A percentile compares a stretch with the other conserved stretches of the same genome.
Conservation (phyloP, 305 asterid species). For the Fraxinus velutina region DNA sequence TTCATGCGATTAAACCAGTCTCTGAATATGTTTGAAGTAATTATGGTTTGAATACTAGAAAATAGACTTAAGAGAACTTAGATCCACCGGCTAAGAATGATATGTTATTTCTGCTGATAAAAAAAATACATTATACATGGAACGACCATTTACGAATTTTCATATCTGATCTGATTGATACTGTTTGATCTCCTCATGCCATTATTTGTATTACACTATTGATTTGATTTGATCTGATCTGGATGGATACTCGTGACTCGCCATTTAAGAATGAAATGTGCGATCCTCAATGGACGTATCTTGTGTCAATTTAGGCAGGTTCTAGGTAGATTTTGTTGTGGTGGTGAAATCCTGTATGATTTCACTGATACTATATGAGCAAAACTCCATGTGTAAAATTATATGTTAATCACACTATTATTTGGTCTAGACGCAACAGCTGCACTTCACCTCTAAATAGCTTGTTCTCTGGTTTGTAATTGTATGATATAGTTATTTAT, state of each 20-base stretch:
- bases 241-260: background rate
- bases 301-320: slow-evolving; percentile 1
- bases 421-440: background rate
- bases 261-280: background rate
- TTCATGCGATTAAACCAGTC: background rate
- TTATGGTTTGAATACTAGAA: background rate
- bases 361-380: background rate
- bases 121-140: background rate
- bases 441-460: background rate
- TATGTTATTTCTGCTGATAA: background rate
- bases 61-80: background rate
- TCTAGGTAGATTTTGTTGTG: background rate
- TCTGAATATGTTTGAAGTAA: background rate
- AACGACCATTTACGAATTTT: background rate
- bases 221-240: slow-evolving; percentile 13
- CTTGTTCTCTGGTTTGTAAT: background rate
- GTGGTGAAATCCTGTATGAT: background rate
- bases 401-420: background rate
- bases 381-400: background rate
- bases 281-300: background rate
- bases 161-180: background rate
- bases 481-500: background rate
- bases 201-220: background rate
- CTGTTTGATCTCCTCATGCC: background rate
- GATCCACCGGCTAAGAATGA: background rate